Conservation (phyloP, 805 yeast genomes). For the Candida quercuum region DNA sequence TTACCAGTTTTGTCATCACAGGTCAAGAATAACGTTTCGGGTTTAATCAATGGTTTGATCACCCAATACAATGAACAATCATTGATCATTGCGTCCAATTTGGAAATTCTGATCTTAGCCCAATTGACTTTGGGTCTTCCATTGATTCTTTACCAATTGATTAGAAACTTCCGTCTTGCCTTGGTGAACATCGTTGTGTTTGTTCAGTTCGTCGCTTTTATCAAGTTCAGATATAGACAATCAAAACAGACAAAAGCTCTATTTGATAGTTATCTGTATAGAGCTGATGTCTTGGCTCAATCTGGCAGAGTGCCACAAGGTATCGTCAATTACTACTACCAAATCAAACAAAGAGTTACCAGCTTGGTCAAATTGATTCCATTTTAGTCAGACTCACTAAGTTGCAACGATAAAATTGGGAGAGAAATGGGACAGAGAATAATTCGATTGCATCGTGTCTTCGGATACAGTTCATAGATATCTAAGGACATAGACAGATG, state of each 20-base stretch:
- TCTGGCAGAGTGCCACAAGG: constrained; percentile 32
- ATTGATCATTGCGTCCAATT: constrained; percentile 38
- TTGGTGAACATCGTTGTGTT: constrained; percentile 33
- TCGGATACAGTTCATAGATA: too few species aligned
- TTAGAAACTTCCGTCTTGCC: constrained; percentile 23
- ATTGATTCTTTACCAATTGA: constrained; percentile 33
- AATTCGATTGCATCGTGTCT: too few species aligned
- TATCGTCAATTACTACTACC: constrained; percentile 10
- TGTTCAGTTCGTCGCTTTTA: constrained; percentile 44
- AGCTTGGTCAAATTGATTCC: constrained; percentile 9
- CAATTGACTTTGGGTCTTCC: constrained; percentile 36
- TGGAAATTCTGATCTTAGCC: constrained; percentile 38
- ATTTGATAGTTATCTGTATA: constrained; percentile 40
- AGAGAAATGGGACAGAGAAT: too few species aligned
- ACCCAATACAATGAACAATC: constrained; percentile 37
- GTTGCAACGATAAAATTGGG: neutral
- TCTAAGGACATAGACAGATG: too few species aligned
- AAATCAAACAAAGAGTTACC: constrained; percentile 12
- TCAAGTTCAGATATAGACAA: constrained; percentile 56
- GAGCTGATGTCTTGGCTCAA: constrained; percentile 32
- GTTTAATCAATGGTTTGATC: constrained; percentile 28
- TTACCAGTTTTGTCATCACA: constrained; percentile 29
- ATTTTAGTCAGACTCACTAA: neutral
- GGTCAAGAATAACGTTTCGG: constrained; percentile 24
- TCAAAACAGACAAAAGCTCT: constrained; percentile 49